Evolutionary conservation across 306 rosid genomes (phyloP).

Genomic region (Acacia melanoxylon): DNA sequence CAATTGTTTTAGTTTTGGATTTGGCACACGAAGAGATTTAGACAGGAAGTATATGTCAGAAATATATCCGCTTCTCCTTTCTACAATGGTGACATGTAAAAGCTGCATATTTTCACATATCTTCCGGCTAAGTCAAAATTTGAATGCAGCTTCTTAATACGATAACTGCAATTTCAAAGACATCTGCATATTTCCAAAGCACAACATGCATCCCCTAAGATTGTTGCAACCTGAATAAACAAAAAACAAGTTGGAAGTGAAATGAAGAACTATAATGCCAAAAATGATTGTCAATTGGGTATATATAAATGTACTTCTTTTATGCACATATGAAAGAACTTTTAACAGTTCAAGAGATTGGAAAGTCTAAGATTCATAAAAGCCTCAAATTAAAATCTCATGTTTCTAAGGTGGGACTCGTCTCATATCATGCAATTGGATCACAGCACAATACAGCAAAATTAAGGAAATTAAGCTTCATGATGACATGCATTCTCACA

Average conservation of each 20-base stretch:
- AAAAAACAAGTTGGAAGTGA: conserved; percentile 27
- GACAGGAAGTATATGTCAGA: conserved; percentile 8
- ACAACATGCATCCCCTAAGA: conserved; percentile 99
- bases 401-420: not conserved
- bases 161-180: conserved; percentile 87
- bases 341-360: not conserved
- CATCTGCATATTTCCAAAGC: conserved; percentile 92
- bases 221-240: conserved; percentile 80
- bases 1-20: not conserved
- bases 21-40: conserved; percentile 5
- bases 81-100: not conserved
- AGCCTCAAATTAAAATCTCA: not conserved
- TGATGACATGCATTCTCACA: conserved; percentile 42
- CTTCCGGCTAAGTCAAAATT: conserved; percentile 44
- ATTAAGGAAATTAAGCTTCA: conserved; percentile 21
- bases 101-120: conserved; percentile 39
- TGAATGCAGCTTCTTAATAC: conserved; percentile 48
- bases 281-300: not conserved
- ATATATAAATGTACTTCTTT: not conserved
- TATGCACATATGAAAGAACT: not conserved
- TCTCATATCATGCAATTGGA: not conserved
- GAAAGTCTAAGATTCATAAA: not conserved
- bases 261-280: conserved; percentile 8
- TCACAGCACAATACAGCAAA: not conserved
- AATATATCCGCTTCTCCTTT: not conserved